Base-by-base conservation (phyloP, 2,329 filamentous ascomycete genomes). In the Myotisia sp. region DNA sequence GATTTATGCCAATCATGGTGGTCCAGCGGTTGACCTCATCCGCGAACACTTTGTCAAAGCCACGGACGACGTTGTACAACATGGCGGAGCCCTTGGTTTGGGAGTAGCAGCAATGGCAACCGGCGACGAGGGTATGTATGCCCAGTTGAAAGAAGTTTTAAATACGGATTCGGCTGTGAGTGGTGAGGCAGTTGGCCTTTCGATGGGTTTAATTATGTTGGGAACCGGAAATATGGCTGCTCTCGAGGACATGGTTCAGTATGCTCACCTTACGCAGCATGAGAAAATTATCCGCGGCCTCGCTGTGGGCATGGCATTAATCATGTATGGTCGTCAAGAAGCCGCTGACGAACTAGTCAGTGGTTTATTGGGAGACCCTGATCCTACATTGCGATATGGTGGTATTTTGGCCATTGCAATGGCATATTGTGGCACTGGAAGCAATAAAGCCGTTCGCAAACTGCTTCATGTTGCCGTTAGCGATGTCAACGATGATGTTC, bases 381-480 rank as follows among this genome's bases (percentile, higher is more conserved):
- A 98, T 53, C 84, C 90, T 46, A 87, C 84, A 5, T 68, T 98
- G 41, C 76, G 90, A 45, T 98, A 98, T 47, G 90, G 90, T 55
- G 90, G 90, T 65, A 93, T 98, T 57, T 84, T 98, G 75, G 93
- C 90, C n/a, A 83, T 98, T 38, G 90, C 90, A 33, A 68, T 98
- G 54, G 90, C 90, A 12, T 98, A 98, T 64, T 94, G 87, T 53
- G 90, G 90, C 38, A 94, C 83, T 26, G 83, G 87, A 45, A 94
- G 86, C 71, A 98, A 98, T 69, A 95, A 95, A 68, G 90, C 92
- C 16, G 90, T 98, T 33, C 79, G 92, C 36, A 92, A 90, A 61
- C 70, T 98, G 19, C 74, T 98, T 7, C 90, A 98, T 54, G 82
- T 90, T 40, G 90, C 90, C 37, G 92, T 98, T 44, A 95, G 86